Percentiles rank a stretch among this genome's conserved stretches.
Evolutionary conservation across 148 eudicot genomes (phyloP).

Genomic region (Cornus suecica): DNA sequence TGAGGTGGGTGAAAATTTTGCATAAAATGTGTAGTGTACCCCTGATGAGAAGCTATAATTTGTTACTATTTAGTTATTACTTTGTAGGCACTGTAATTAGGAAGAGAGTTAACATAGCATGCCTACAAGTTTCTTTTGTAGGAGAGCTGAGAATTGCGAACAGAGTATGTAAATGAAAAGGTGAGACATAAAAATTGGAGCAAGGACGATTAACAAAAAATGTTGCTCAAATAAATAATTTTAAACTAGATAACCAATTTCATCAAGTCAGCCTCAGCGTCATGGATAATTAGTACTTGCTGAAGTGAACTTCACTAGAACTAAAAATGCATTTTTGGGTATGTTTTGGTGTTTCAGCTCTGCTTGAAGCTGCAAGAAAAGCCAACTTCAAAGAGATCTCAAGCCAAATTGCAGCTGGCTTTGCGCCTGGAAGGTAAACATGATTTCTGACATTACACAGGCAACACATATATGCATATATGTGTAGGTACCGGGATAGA

Average conservation of each 20-base stretch:
- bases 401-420: slow-evolving; percentile 77
- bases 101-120: too few relatives aligned
- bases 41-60: too few relatives aligned
- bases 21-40: neutral
- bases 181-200: too few relatives aligned
- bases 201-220: too few relatives aligned
- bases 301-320: slow-evolving; percentile 3
- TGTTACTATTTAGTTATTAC: too few relatives aligned
- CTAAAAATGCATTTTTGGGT: slow-evolving; percentile 10
- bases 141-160: too few relatives aligned
- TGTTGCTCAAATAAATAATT: too few relatives aligned
- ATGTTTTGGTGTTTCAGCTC: slow-evolving; percentile 50
- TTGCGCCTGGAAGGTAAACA: slow-evolving; percentile 82
- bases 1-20: neutral
- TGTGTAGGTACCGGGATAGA: neutral
- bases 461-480: neutral
- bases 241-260: neutral
- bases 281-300: neutral
- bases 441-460: neutral
- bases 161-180: too few relatives aligned
- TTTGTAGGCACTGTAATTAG: too few relatives aligned
- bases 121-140: too few relatives aligned
- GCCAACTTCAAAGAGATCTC: slow-evolving; percentile 69
- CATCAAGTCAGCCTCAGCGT: slow-evolving; percentile 7
- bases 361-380: slow-evolving; percentile 84